phyloP scores from a whole-genome alignment of 2,329 filamentous ascomycete genomes.

The Colletotrichum destructivum region DNA sequence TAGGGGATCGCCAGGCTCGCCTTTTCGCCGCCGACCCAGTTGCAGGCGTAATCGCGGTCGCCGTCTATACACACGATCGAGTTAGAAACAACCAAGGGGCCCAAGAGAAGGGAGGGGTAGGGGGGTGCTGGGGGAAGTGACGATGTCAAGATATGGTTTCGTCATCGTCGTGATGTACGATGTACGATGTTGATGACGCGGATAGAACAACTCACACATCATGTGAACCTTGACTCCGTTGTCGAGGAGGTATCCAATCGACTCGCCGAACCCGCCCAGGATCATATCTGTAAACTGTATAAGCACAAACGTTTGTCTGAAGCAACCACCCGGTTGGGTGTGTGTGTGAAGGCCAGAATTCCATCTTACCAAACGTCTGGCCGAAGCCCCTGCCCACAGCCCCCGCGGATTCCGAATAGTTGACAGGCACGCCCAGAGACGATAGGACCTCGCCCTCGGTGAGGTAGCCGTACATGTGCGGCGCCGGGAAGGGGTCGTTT shows the following conservation, averaged over 20 bases:
- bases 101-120: no score
- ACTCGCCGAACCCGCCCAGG: constrained; percentile 56
- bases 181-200: no score
- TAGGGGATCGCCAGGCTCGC: constrained; percentile 69
- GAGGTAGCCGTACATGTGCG: constrained; percentile 42
- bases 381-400: constrained; percentile 36
- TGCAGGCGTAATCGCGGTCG: constrained; percentile 62
- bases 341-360: no score
- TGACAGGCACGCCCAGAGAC: constrained; percentile 74
- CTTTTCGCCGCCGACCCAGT: constrained; percentile 74
- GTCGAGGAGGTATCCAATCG: constrained; percentile 60
- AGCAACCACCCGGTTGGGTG: not conserved
- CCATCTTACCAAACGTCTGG: constrained; percentile 25
- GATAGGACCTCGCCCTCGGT: constrained; percentile 60
- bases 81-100: not conserved
- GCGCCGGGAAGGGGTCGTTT: constrained; percentile 43
- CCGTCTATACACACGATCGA: constrained; percentile 50
- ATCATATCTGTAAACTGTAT: constrained; percentile 48
- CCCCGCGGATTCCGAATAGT: constrained; percentile 57
- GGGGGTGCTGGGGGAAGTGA: no score
- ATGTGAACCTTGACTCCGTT: constrained; percentile 72
- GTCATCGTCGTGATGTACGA: no score
- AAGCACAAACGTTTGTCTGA: constrained; percentile 16
- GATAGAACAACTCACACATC: constrained; percentile 59
- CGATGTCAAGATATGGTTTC: no score